Conservation (phyloP, 495 filamentous ascomycete species). For the Amorphotheca resinae region DNA sequence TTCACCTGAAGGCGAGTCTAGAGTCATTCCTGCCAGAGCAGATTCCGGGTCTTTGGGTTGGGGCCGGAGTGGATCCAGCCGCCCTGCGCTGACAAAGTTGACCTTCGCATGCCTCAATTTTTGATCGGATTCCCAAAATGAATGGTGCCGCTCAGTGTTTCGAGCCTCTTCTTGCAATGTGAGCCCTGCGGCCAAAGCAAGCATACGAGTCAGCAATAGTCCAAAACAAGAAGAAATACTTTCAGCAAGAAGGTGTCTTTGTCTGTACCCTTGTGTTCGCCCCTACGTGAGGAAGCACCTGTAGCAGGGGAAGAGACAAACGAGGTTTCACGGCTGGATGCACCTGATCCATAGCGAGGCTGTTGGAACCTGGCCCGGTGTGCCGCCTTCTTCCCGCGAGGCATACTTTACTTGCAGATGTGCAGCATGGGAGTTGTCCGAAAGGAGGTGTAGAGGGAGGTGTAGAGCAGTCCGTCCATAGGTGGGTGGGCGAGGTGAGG, state of each 20-base stretch:
- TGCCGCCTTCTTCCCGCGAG: slow-evolving; percentile 2
- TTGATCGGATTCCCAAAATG: slow-evolving; percentile 26
- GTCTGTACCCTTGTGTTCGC: not conserved
- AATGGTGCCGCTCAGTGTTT: slow-evolving; percentile 53
- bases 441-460: too few relatives aligned
- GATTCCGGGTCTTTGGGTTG: slow-evolving; percentile 15
- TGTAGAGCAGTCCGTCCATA: too few relatives aligned
- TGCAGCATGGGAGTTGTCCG: too few relatives aligned
- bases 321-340: not conserved
- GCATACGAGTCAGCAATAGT: not conserved
- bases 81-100: slow-evolving; percentile 61
- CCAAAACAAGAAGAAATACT: not conserved
- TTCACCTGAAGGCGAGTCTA: slow-evolving; percentile 5
- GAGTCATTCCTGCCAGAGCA: slow-evolving; percentile 16
- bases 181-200: slow-evolving; percentile 5
- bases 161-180: slow-evolving; percentile 62
- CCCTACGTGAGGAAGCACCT: slow-evolving; percentile 1
- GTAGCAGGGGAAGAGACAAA: slow-evolving; percentile 3
- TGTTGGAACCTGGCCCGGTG: not conserved
- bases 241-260: not conserved
- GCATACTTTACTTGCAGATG: slow-evolving; percentile 2
- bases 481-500: too few relatives aligned
- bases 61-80: slow-evolving; percentile 31
- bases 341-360: not conserved
- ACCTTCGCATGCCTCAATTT: slow-evolving; percentile 43